Base-by-base conservation (phyloP, 2,329 filamentous ascomycete species). In the Calonectria ilicicola region DNA sequence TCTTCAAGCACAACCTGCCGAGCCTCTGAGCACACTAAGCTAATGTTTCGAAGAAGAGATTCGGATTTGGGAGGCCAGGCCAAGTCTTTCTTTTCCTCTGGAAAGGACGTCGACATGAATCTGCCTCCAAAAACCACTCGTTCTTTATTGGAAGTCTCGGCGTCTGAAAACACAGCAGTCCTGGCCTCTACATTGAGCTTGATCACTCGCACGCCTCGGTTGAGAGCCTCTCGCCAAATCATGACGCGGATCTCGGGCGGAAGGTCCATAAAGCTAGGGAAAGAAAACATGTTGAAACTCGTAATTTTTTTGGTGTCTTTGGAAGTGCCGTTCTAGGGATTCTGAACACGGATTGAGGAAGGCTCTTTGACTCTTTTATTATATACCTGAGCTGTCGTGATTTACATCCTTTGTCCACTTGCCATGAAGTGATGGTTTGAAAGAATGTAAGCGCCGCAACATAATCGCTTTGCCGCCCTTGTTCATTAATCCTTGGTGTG, bases 121-220 rank as follows among this genome's bases (percentile, higher is more conserved):
- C 38, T 44, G 1, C 72, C 72, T 26, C 68, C 68, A n/a, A 71
- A 15, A 32, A 68, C 63, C n/a, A 71, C 32, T 9, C 29, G 12
- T 32, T 70, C 49, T 67, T 51, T 65, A 12, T 27, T 6, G 15
- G 21, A 19, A 23, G 49, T 65, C 27, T 17, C 29, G 21, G 21
- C 17, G 17, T 66, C 51, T 0, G 47, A 63, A 6, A 67, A 46
- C 6, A 42, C 32, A 19, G 62, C 47, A 15, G 65, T 26, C 7
- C 51, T 35, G 12, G 62, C 29, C 7, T 47, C n/a, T 1, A 51
- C 60, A 4, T 65, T 46, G 17, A 74, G 44, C 32, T 40, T 47
- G 60, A 74, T 27, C 14, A 51, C 42, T 49, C 65, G 72, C 26
- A 49, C 19, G 1, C 23, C 19, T 10, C 40, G 15, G n/a, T 38